Conservation (phyloP, 2,329 filamentous ascomycete species). For the Phialophora expanda region DNA sequence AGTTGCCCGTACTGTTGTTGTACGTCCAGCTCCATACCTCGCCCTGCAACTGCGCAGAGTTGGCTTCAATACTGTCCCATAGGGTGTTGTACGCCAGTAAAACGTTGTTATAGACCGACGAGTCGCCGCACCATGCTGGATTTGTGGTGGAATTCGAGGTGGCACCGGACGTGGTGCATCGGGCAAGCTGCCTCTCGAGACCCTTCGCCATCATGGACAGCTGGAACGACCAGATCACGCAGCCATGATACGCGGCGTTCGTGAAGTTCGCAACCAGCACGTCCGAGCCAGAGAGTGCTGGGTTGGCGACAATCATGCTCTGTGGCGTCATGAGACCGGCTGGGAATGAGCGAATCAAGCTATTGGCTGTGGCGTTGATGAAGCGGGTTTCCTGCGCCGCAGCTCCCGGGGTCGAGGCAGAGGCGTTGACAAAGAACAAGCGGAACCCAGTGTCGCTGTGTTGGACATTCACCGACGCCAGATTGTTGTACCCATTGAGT, state of each 20-base stretch:
- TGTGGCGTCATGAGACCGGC: slow-evolving; percentile 62
- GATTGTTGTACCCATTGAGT: slow-evolving; percentile 59
- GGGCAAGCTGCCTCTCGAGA: slow-evolving; percentile 61
- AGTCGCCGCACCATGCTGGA: slow-evolving; percentile 59
- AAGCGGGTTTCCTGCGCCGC: slow-evolving; percentile 62
- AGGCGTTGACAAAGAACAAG: slow-evolving; percentile 66
- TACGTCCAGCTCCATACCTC: slow-evolving; percentile 71
- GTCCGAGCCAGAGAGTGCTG: slow-evolving; percentile 59
- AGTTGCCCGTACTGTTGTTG: slow-evolving; percentile 49
- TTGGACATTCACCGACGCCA: slow-evolving; percentile 61
- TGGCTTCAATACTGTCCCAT: slow-evolving; percentile 66
- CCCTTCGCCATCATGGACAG: slow-evolving; percentile 69
- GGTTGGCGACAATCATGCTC: slow-evolving; percentile 66
- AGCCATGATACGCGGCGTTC: slow-evolving; percentile 66
- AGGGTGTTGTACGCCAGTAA: slow-evolving; percentile 62
- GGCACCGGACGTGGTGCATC: slow-evolving; percentile 50
- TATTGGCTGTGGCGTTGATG: slow-evolving; percentile 62
- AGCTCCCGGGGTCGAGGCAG: slow-evolving; percentile 47
- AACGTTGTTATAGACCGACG: slow-evolving; percentile 53
- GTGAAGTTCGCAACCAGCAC: slow-evolving; percentile 60
- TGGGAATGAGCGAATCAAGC: slow-evolving; percentile 64
- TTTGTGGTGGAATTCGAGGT: slow-evolving; percentile 10
- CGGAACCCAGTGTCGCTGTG: slow-evolving; percentile 70
- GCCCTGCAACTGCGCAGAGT: slow-evolving; percentile 56
- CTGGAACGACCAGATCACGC: slow-evolving; percentile 70